Conservation (phyloP, 78 protist genomes). For the Guillardia theta region DNA sequence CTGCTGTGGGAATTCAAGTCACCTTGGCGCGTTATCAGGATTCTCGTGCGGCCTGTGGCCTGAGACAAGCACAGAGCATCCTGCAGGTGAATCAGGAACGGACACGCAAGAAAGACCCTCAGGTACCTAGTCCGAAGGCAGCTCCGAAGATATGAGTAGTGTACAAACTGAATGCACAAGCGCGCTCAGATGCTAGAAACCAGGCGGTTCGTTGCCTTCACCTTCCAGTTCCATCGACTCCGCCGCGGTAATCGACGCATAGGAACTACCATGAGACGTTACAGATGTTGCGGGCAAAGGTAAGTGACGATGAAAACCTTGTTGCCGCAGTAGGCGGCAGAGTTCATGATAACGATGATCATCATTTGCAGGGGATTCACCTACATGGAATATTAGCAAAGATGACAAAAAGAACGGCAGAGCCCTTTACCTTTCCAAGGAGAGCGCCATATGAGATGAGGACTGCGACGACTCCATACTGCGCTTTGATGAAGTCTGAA, state of each 20-base stretch:
- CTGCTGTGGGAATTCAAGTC: too few species aligned
- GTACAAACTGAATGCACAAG: too few species aligned
- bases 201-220: too few species aligned
- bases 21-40: not conserved
- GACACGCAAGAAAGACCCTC: not conserved
- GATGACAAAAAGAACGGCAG: not conserved
- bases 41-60: not conserved
- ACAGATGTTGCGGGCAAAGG: too few species aligned
- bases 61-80: not conserved
- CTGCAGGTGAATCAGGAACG: not conserved
- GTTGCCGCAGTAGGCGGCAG: not conserved
- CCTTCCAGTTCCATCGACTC: not conserved
- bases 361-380: not conserved
- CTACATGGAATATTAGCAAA: too few species aligned
- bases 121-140: not conserved
- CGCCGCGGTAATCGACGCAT: not conserved
- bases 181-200: too few species aligned
- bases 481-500: not conserved
- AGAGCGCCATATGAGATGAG: not conserved
- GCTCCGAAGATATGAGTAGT: constrained; percentile 21
- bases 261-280: too few species aligned
- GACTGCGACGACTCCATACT: constrained; percentile 26
- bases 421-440: not conserved
- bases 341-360: not conserved
- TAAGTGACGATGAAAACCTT: not conserved